Evolutionary conservation across 176 grass and related monocot genomes (phyloP), one percentile per base, ranked within the genome.

Genomic region (Saccharum spontaneum): DNA sequence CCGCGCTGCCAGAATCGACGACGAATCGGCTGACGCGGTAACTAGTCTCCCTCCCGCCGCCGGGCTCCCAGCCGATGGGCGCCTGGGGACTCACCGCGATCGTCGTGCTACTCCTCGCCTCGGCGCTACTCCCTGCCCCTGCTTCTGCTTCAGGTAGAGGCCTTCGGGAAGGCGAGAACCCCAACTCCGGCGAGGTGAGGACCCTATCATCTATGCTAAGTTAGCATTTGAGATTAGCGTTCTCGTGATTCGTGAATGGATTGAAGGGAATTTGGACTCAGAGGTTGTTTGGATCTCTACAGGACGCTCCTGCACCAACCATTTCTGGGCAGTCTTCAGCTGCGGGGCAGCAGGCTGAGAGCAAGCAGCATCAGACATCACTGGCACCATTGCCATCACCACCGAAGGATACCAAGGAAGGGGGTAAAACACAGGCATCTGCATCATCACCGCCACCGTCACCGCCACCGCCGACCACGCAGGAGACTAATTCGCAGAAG

Each of bases 111-210:
- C 59, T 90, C 28, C 85, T 90, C 7, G 75, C 85, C 30, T 24
- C 73, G 75, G 75, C 61, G 17, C 69, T 84, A 75, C 80, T 84
- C 5, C 60, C 76, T 3, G 10, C 10, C 50, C 49, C 82, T 10
- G 49, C 62, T n/a, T 50, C 44, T 4, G 79, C 37, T 45, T 54
- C 60, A 39, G 74, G 46, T 69, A 90, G 89, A 84, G 87, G 89
- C 75, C 75, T 69, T 83, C 78, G 79, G 69, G 80, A 76, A 64
- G 89, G 75, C 80, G 61, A 76, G 49, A 69, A 81, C 62, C 38
- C 85, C 80, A 61, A 61, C 75, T 73, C 80, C 75, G 31, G 82
- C 70, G 38, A 76, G 87, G 87, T 89, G 70, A 89, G 22, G n/a
- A 23, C 20, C 16, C 8, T 8, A 31, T 10, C 44, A 20, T 75